Percentiles rank a stretch among this genome's conserved stretches.
Evolutionary conservation across 148 eudicot species (phyloP).

Genomic region (Cornus florida): DNA sequence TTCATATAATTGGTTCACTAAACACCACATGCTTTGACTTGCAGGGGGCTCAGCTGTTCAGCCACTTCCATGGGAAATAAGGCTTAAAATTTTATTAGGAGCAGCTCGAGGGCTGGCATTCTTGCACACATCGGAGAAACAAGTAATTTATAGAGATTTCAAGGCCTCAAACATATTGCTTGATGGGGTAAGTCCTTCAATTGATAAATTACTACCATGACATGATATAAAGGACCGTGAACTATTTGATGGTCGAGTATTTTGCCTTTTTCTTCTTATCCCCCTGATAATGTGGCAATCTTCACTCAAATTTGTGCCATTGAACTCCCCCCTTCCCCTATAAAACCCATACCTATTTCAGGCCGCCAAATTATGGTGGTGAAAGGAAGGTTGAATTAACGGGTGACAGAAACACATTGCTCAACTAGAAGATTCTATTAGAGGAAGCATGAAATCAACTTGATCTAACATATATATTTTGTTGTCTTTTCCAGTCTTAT

Average conservation of each 20-base stretch:
- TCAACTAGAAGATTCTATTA: neutral
- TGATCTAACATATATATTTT: neutral
- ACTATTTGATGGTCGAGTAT: neutral
- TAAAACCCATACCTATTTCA: no score
- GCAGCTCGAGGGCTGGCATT: slow-evolving; percentile 85
- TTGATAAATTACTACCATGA: neutral
- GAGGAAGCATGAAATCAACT: neutral
- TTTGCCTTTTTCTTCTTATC: neutral
- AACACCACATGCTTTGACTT: neutral
- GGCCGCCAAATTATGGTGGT: neutral
- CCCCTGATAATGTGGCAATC: neutral
- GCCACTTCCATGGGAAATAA: slow-evolving; percentile 80
- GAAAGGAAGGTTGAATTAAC: neutral
- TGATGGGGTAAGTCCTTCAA: slow-evolving; percentile 56
- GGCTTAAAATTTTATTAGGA: slow-evolving; percentile 75
- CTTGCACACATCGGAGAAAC: slow-evolving; percentile 62
- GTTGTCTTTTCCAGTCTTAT: slow-evolving; percentile 45
- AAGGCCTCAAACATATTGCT: slow-evolving; percentile 87
- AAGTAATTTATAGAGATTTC: slow-evolving; percentile 74
- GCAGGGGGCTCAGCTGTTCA: slow-evolving; percentile 74
- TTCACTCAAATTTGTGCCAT: neutral
- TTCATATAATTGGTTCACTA: neutral
- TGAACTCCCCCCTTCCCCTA: neutral
- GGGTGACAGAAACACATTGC: neutral
- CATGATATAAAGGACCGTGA: no score